A percentile compares a stretch with the other conserved stretches of the same genome.
phyloP scores from a whole-genome alignment of 2,329 filamentous ascomycete species.

The Pochonia chlamydosporia region DNA sequence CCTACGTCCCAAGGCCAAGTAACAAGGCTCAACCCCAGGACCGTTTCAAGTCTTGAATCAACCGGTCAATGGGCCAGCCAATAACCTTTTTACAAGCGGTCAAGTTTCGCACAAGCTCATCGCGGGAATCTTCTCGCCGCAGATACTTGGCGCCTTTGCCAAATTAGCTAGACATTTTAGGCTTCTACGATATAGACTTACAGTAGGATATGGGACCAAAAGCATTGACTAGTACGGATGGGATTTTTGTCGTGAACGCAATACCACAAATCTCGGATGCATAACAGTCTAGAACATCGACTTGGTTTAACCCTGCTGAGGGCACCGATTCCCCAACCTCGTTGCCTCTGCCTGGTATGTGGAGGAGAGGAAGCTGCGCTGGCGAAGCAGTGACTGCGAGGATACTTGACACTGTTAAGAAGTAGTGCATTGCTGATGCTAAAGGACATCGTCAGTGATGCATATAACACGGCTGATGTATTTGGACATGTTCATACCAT shows the following conservation, averaged over 20 bases:
- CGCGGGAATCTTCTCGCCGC: conserved; percentile 14
- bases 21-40: too few relatives aligned
- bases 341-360: too few relatives aligned
- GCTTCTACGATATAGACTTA: not conserved
- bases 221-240: conserved; percentile 38
- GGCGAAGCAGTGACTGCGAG: conserved; percentile 16
- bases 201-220: conserved; percentile 36
- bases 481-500: conserved; percentile 27
- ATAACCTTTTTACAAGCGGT: conserved; percentile 26
- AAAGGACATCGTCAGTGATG: too few relatives aligned
- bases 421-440: conserved; percentile 40
- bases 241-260: conserved; percentile 35
- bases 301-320: conserved; percentile 1
- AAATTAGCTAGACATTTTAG: not conserved
- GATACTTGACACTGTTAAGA: conserved; percentile 29
- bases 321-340: not conserved
- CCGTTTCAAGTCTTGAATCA: conserved; percentile 23
- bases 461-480: too few relatives aligned
- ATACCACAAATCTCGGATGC: conserved; percentile 36
- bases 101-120: conserved; percentile 27
- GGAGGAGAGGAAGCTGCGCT: conserved; percentile 8
- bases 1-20: not conserved
- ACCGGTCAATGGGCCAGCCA: conserved; percentile 33
- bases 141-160: conserved; percentile 27
- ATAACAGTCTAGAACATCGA: conserved; percentile 24